Percentiles rank a stretch among this genome's conserved stretches.
Evolutionary conservation across 1,284 basidiomycete genomes (phyloP).

Genomic region (Cystobasidiaceae sp.): DNA sequence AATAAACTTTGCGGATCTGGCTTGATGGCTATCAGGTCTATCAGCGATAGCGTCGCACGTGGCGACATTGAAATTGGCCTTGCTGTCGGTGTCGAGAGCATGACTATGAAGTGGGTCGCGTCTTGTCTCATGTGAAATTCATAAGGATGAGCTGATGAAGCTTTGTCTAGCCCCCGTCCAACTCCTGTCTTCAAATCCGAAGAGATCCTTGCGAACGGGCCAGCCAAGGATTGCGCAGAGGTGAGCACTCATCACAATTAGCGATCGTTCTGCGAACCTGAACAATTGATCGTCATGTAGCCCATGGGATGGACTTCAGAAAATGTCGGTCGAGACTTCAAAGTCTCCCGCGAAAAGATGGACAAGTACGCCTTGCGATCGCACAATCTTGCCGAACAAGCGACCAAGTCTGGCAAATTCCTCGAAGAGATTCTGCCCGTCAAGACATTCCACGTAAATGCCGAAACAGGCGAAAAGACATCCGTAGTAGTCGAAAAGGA

Average conservation of each 20-base stretch:
- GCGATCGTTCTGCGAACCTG: no score
- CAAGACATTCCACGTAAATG: constrained; percentile 40
- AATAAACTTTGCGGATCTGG: constrained; percentile 54
- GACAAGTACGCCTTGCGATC: constrained; percentile 75
- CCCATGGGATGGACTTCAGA: constrained; percentile 80
- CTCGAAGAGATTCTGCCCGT: constrained; percentile 74
- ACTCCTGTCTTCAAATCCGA: constrained; percentile 48
- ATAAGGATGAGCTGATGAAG: neutral
- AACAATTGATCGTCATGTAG: no score
- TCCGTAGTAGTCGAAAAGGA: constrained; percentile 62
- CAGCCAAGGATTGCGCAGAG: constrained; percentile 55
- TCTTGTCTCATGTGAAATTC: no score
- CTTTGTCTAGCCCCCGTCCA: constrained; percentile 21
- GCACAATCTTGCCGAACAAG: constrained; percentile 66
- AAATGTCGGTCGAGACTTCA: constrained; percentile 57
- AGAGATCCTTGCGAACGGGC: constrained; percentile 53
- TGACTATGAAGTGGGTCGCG: constrained; percentile 50
- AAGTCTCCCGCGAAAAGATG: constrained; percentile 74
- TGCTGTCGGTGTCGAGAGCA: constrained; percentile 76
- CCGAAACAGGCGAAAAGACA: constrained; percentile 56
- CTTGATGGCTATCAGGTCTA: constrained; percentile 51
- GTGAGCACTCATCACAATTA: no score
- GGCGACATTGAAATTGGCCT: constrained; percentile 81
- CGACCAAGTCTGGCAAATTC: constrained; percentile 62
- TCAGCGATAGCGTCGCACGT: constrained; percentile 71